Conservation (phyloP, 2,329 filamentous ascomycete species). For the Dothistroma septosporum region DNA sequence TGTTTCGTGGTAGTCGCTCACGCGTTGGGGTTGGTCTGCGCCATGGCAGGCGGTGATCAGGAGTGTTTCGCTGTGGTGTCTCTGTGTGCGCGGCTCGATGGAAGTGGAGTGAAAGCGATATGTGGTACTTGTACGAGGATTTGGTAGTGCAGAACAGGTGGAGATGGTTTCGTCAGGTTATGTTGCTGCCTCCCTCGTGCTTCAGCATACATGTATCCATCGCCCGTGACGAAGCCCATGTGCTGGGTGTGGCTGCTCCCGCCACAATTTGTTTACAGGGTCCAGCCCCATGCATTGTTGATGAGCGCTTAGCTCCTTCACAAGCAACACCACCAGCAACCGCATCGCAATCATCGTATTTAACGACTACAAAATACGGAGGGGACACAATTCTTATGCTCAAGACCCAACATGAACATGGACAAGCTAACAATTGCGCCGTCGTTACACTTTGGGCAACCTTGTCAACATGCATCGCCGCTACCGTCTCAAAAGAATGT, state of each 20-base stretch:
- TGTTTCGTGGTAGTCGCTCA: conserved; percentile 15
- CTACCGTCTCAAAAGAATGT: no score
- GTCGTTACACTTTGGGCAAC: no score
- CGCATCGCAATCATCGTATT: no score
- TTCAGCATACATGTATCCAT: not conserved
- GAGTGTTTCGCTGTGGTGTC: conserved; percentile 9
- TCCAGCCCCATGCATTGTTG: not conserved
- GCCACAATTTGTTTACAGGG: not conserved
- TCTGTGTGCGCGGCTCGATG: not conserved
- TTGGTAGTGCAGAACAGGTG: not conserved
- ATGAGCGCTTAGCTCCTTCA: no score
- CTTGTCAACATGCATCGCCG: no score
- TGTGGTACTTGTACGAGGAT: not conserved
- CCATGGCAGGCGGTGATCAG: conserved; percentile 27
- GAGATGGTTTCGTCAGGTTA: not conserved
- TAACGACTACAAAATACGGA: no score
- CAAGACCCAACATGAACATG: no score
- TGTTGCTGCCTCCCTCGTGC: not conserved
- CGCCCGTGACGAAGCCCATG: not conserved
- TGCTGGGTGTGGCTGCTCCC: not conserved
- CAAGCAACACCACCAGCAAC: no score
- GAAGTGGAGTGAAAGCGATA: not conserved
- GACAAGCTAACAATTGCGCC: no score
- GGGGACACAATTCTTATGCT: no score
- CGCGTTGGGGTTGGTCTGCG: conserved; percentile 32